Evolutionary conservation across 805 yeast species (phyloP).

Genomic region (Hanseniaspora mollemarum): DNA sequence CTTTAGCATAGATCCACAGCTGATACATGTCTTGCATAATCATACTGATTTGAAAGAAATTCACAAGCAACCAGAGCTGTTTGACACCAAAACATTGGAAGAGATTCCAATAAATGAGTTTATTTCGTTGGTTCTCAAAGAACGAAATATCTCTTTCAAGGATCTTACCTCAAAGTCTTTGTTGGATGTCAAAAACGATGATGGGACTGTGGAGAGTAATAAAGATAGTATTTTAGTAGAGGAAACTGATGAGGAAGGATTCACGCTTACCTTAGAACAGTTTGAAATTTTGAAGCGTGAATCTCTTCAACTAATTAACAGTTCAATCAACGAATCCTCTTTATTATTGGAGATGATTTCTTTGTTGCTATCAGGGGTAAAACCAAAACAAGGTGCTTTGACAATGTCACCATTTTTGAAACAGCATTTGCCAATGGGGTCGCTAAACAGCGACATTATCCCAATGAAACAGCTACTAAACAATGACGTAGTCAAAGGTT

Average conservation of each 20-base stretch:
- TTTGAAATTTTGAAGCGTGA: conserved; percentile 44
- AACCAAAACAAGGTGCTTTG: conserved; percentile 76
- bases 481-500: conserved; percentile 23
- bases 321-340: conserved; percentile 81
- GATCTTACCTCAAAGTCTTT: neutral
- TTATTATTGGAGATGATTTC: conserved; percentile 80
- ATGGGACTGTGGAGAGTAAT: neutral
- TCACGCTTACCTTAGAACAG: conserved; percentile 22
- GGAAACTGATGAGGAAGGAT: neutral
- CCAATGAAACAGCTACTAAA: conserved; percentile 20
- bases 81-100: neutral
- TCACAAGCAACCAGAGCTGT: neutral
- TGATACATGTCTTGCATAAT: conserved; percentile 3
- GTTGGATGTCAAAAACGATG: neutral
- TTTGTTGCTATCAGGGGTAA: conserved; percentile 59
- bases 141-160: conserved; percentile 10
- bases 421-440: conserved; percentile 63
- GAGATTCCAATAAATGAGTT: conserved; percentile 6
- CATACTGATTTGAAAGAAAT: neutral
- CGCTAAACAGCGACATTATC: conserved; percentile 43
- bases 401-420: conserved; percentile 80
- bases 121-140: conserved; percentile 10
- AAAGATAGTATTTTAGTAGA: conserved; percentile 4
- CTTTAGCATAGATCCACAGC: conserved; percentile 10
- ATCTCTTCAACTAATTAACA: conserved; percentile 40